phyloP scores from a whole-genome alignment of 805 yeast genomes.

The Wickerhamiella slavikovae region DNA sequence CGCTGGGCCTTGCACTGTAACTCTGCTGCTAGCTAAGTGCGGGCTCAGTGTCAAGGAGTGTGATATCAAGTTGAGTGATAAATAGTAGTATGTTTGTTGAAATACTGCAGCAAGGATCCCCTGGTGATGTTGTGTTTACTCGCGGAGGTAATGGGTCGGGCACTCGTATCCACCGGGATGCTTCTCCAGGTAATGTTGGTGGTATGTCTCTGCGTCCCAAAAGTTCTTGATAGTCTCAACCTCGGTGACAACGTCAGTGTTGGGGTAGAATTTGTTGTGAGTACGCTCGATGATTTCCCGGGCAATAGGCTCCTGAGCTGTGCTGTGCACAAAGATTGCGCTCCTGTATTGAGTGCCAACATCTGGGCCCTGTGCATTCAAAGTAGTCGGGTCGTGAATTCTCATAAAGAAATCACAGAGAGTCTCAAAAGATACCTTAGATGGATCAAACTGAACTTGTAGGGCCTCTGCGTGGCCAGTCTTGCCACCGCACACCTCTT shows the following conservation, averaged over 20 bases:
- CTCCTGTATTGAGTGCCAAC: slow-evolving; percentile 79
- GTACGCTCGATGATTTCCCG: slow-evolving; percentile 26
- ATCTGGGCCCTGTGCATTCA: slow-evolving; percentile 73
- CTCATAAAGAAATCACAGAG: slow-evolving; percentile 68
- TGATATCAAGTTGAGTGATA: neutral
- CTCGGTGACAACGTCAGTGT: slow-evolving; percentile 44
- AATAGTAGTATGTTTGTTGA: neutral
- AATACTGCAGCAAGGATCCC: neutral
- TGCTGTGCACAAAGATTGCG: slow-evolving; percentile 45
- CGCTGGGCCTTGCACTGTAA: no score
- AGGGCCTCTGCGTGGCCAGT: slow-evolving; percentile 70
- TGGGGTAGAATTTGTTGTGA: slow-evolving; percentile 52
- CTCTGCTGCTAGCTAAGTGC: no score
- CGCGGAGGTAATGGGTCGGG: slow-evolving; percentile 65
- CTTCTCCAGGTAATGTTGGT: slow-evolving; percentile 57
- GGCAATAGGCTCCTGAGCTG: slow-evolving; percentile 29
- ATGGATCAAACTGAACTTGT: slow-evolving; percentile 67
- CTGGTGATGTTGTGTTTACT: neutral
- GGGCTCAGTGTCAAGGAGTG: no score
- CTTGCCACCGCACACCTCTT: slow-evolving; percentile 53
- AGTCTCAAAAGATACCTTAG: slow-evolving; percentile 32
- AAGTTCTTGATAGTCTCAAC: slow-evolving; percentile 49
- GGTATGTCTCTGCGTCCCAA: slow-evolving; percentile 93
- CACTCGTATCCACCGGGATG: slow-evolving; percentile 83
- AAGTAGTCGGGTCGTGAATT: slow-evolving; percentile 86